phyloP scores from a whole-genome alignment of 306 rosid genomes.

The Castanospermum australe region DNA sequence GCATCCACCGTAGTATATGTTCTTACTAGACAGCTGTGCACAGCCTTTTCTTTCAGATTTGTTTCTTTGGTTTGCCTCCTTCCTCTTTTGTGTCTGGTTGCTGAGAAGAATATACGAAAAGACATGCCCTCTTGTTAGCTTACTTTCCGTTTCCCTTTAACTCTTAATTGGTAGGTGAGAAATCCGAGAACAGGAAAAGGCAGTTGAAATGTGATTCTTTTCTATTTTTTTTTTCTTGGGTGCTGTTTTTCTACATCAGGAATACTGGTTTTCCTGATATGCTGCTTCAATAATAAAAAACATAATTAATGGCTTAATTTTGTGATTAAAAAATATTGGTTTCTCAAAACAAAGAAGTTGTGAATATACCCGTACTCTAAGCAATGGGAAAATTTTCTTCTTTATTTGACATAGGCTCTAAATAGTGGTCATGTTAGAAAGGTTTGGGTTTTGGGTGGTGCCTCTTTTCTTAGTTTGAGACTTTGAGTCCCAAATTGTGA shows the following conservation, averaged over 20 bases:
- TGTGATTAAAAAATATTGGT: background rate
- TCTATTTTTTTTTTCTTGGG: background rate
- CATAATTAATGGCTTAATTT: background rate
- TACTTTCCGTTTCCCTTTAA: slow-evolving; percentile 6
- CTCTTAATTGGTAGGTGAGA: slow-evolving; percentile 24
- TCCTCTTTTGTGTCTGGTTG: slow-evolving; percentile 12
- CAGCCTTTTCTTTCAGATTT: background rate
- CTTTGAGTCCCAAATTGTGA: background rate
- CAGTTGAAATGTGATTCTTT: background rate
- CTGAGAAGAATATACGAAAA: slow-evolving; percentile 8
- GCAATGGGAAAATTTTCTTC: background rate
- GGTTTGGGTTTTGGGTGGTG: background rate
- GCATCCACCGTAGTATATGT: background rate
- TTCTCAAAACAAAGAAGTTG: background rate
- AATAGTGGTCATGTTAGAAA: background rate
- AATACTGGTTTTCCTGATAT: background rate
- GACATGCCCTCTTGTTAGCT: slow-evolving; percentile 36
- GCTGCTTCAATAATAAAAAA: background rate
- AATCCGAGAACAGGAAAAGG: slow-evolving; percentile 34
- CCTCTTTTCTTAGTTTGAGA: background rate
- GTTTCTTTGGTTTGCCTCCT: slow-evolving; percentile 34
- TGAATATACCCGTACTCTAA: background rate
- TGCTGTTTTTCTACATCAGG: background rate
- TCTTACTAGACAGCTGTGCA: slow-evolving; percentile 24
- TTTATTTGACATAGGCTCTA: background rate